Evolutionary conservation across 2,329 filamentous ascomycete genomes (phyloP), one percentile per base, ranked within the genome.

Genomic region (Alternaria ventricosa): DNA sequence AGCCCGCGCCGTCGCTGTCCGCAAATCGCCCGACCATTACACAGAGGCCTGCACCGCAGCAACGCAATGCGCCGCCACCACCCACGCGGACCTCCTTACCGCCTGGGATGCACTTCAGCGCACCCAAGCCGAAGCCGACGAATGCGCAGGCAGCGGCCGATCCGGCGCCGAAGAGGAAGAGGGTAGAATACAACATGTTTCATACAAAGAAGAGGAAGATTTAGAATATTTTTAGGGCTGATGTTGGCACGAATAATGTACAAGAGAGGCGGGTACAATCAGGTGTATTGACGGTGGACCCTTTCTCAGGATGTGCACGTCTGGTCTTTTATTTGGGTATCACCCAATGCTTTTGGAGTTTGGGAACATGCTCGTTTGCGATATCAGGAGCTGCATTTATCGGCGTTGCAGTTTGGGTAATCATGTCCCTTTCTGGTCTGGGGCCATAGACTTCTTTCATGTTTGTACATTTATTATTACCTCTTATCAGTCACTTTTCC

Each of bases 71-170:
- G 13, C 62, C 63, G 9, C 60, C 61, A n/a, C 62, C 63, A 11
- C 60, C 70, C 6, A 25, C 69, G 18, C 71, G 75, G 6, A 57
- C 74, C 3, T 73, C 71, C 9, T 57, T 79, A 8, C 76, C 75
- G 4, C 63, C 70, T 44, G 77, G 71, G 3, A 72, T 76, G 43
- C 69, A 74, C 11, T 78, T 78, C 47, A 71, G 53, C 11, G 76
- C 74, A 20, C 75, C 76, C 10, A 78, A 70, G 50, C 55, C 70
- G 6, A 70, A 64, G 28, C 33, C 46, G 47, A 33, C 69, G 10
- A 49, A 57, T 9, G 60, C 67, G 53, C 63, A 66, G 56, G 56
- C 56, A n/a, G 61, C 60, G 7, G 49, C 64, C 25, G 45, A 66
- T 1, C 22, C 64, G 9, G 59, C 65, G 7, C 61, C 67, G 6